A percentile compares a stretch with the other conserved stretches of the same genome.
phyloP scores from a whole-genome alignment of 2,329 filamentous ascomycete genomes.

The Alternaria infectoria region DNA sequence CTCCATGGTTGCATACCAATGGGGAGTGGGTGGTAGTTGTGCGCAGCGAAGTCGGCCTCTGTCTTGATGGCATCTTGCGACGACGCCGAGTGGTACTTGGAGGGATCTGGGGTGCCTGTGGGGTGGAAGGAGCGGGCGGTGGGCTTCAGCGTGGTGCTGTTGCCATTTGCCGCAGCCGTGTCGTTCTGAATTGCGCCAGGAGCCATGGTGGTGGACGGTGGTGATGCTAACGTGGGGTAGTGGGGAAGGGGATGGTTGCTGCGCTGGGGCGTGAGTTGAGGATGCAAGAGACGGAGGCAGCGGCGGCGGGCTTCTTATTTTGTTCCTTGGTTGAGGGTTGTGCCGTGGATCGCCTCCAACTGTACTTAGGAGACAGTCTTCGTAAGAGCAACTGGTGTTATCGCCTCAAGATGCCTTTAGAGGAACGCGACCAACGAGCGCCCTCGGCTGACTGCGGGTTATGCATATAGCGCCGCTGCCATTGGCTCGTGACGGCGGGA shows the following conservation, averaged over 20 bases:
- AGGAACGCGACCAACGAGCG: constrained; percentile 15
- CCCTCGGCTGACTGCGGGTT: constrained; percentile 31
- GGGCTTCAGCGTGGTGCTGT: constrained; percentile 42
- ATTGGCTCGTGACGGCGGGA: constrained; percentile 26
- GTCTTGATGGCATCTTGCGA: constrained; percentile 78
- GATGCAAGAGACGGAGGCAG: constrained; percentile 8
- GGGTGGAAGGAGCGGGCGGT: constrained; percentile 49
- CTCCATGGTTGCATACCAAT: constrained; percentile 60
- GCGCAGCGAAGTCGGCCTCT: constrained; percentile 86
- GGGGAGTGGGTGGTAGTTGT: constrained; percentile 98
- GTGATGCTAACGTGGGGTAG: constrained; percentile 24
- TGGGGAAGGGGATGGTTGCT: constrained; percentile 15
- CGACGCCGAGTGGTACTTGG: constrained; percentile 75
- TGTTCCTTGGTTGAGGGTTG: constrained; percentile 15
- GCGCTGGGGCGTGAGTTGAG: not conserved
- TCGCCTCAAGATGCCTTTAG: constrained; percentile 29
- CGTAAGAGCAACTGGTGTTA: constrained; percentile 12
- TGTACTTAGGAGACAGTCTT: constrained; percentile 28
- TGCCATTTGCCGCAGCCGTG: constrained; percentile 24
- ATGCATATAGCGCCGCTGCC: constrained; percentile 22
- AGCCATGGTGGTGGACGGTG: constrained; percentile 35
- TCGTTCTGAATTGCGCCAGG: constrained; percentile 42
- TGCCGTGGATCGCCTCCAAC: constrained; percentile 35
- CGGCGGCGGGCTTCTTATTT: constrained; percentile 28
- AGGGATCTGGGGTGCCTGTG: constrained; percentile 47